These are phyloP conservation scores for Paracoccidioides lutzii DNA, from an alignment of 2,329 filamentous ascomycete species.

Conservation along the genomic window DNA sequence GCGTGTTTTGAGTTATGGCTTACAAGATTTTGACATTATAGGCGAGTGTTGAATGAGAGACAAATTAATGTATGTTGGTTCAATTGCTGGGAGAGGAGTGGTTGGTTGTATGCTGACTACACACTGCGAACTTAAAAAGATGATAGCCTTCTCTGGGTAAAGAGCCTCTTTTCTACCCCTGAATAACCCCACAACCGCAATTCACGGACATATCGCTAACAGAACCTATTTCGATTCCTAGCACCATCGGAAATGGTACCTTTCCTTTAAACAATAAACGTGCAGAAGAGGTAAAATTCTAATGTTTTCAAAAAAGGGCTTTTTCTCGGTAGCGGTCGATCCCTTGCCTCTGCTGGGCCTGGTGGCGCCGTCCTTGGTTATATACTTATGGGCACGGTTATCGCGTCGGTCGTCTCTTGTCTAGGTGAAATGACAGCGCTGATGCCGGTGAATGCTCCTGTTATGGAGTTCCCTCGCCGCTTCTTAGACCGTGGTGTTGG, in stretches of 20 bases:
- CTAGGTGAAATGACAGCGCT: slow-evolving; percentile 33
- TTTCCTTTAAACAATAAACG: background rate
- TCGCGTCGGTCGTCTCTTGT: slow-evolving; percentile 33
- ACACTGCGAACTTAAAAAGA: slow-evolving; percentile 16
- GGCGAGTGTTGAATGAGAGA: slow-evolving; percentile 30
- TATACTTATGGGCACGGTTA: slow-evolving; percentile 32
- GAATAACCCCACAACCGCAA: background rate
- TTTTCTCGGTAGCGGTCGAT: slow-evolving; percentile 30
- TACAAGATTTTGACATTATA: slow-evolving; percentile 10
- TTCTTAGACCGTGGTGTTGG: slow-evolving; percentile 33
- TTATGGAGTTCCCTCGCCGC: slow-evolving; percentile 28
- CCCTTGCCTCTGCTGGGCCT: slow-evolving; percentile 30
- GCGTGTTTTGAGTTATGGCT: background rate
- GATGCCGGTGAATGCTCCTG: slow-evolving; percentile 29
- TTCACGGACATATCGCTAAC: background rate
- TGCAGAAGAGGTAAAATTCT: background rate
- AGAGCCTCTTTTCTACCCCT: slow-evolving; percentile 4
- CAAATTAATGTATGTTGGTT: slow-evolving; percentile 25
- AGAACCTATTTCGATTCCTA: slow-evolving; percentile 8
- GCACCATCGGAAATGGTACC: slow-evolving; percentile 31
- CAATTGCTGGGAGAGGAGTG: background rate
- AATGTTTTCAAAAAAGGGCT: slow-evolving; percentile 19
- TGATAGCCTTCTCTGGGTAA: slow-evolving; percentile 36
- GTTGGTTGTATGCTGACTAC: background rate
- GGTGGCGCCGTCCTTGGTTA: slow-evolving; percentile 31